Percentiles rank a stretch among this genome's conserved stretches.
Conservation (phyloP, 2,329 filamentous ascomycete species). For the Didymella pinodella region DNA sequence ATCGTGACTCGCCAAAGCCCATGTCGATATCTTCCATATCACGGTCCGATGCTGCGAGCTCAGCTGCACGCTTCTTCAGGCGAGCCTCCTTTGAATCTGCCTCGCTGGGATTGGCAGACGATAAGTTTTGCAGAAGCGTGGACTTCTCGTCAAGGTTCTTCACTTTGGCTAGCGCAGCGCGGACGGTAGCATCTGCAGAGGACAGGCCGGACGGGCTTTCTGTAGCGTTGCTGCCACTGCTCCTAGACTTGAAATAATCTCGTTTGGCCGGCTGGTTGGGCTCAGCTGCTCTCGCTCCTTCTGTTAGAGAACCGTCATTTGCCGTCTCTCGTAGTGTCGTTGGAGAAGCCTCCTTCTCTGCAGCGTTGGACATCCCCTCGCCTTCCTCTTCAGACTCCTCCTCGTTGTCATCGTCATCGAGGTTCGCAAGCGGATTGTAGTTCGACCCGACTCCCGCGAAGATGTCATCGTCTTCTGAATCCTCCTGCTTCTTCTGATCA, state of each 20-base stretch:
- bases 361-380: constrained; percentile 1
- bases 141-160: constrained; percentile 57
- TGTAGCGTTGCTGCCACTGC: constrained; percentile 14
- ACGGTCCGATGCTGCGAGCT: constrained; percentile 75
- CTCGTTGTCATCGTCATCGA: constrained; percentile 61
- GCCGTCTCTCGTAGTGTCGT: constrained; percentile 12
- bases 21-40: constrained; percentile 93
- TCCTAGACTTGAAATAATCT: constrained; percentile 32
- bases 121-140: constrained; percentile 53
- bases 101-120: constrained; percentile 29
- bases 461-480: constrained; percentile 65
- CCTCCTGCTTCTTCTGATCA: constrained; percentile 31
- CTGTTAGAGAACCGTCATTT: constrained; percentile 11
- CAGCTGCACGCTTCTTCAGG: constrained; percentile 67
- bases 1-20: constrained; percentile 88
- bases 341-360: constrained; percentile 6
- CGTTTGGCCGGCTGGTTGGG: constrained; percentile 26
- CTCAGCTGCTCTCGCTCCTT: constrained; percentile 10
- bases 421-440: constrained; percentile 66
- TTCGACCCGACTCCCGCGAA: constrained; percentile 67
- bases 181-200: constrained; percentile 76
- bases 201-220: constrained; percentile 47
- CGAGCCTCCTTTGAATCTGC: constrained; percentile 68
- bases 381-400: constrained; percentile 50
- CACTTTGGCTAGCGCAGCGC: constrained; percentile 86